A percentile compares a stretch with the other conserved stretches of the same genome.
Conservation (phyloP, 2,329 filamentous ascomycete genomes). For the Penicillium sp. region DNA sequence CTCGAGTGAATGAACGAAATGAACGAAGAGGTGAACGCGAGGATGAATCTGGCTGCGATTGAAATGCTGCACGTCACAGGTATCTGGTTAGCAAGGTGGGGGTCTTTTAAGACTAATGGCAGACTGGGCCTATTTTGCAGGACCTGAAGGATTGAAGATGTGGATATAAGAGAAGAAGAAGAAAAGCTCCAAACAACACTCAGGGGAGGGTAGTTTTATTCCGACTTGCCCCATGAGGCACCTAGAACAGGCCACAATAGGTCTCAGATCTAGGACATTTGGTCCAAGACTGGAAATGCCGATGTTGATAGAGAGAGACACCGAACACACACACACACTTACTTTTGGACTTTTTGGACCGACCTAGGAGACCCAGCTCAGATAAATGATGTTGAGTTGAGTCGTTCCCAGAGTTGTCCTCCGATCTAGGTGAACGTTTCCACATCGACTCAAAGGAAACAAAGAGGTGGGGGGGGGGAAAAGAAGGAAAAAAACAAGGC, state of each 20-base stretch:
- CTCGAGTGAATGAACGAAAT: slow-evolving; percentile 33
- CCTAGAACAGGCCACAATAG: slow-evolving; percentile 12
- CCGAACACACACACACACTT: slow-evolving; percentile 12
- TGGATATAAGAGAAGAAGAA: neutral
- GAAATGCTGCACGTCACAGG: slow-evolving; percentile 29
- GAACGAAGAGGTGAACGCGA: slow-evolving; percentile 35
- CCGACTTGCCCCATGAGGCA: neutral
- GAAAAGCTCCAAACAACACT: neutral
- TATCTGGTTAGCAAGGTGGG: slow-evolving; percentile 26
- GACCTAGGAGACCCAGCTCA: slow-evolving; percentile 39
- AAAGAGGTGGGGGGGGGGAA: slow-evolving; percentile 16
- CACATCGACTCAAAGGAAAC: slow-evolving; percentile 35
- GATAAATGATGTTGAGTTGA: slow-evolving; percentile 33
- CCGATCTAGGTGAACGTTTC: slow-evolving; percentile 44
- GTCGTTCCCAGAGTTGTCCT: slow-evolving; percentile 40
- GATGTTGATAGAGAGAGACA: neutral
- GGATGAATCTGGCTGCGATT: slow-evolving; percentile 33
- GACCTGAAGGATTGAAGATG: slow-evolving; percentile 9
- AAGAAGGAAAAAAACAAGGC: slow-evolving; percentile 9
- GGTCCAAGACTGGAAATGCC: neutral
- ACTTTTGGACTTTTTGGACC: slow-evolving; percentile 36
- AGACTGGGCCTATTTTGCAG: neutral
- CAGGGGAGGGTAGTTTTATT: slow-evolving; percentile 4
- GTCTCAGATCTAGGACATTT: slow-evolving; percentile 23
- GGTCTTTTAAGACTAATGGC: neutral